These are phyloP conservation scores for Thyridium curvatum DNA, from an alignment of 2,329 filamentous ascomycete species.

Conservation along the genomic window DNA sequence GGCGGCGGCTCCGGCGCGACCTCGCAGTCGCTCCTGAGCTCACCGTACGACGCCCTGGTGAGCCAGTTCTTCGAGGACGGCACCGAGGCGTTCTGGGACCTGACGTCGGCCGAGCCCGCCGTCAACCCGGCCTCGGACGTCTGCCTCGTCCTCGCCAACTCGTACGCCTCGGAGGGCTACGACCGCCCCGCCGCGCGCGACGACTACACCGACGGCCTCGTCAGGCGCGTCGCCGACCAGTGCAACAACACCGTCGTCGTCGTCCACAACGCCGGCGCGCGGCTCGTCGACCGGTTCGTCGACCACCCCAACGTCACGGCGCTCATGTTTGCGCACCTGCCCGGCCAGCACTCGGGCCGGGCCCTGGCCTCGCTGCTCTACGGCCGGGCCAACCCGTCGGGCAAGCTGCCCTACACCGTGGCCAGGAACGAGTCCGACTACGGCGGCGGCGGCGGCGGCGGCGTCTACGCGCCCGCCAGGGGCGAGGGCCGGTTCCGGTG, in stretches of 20 bases:
- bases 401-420: constrained; percentile 55
- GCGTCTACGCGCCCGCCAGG: constrained; percentile 26
- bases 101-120: constrained; percentile 35
- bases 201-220: constrained; percentile 53
- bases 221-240: constrained; percentile 48
- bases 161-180: constrained; percentile 65
- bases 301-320: constrained; percentile 58
- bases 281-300: constrained; percentile 54
- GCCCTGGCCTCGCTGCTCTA: constrained; percentile 51
- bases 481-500: constrained; percentile 44
- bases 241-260: constrained; percentile 61
- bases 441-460: constrained; percentile 45
- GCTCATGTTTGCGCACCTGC: constrained; percentile 56
- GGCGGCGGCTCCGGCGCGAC: constrained; percentile 29
- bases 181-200: constrained; percentile 58
- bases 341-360: constrained; percentile 54
- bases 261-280: constrained; percentile 55
- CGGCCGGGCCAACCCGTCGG: constrained; percentile 49
- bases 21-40: constrained; percentile 32
- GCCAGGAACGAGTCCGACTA: constrained; percentile 51
- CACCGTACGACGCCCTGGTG: constrained; percentile 50
- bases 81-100: constrained; percentile 55
- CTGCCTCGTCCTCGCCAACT: constrained; percentile 61
- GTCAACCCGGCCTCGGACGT: constrained; percentile 50
- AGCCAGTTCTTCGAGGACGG: constrained; percentile 46